Base-by-base conservation (phyloP, 495 filamentous ascomycete species). In the Neurospora africana region DNA sequence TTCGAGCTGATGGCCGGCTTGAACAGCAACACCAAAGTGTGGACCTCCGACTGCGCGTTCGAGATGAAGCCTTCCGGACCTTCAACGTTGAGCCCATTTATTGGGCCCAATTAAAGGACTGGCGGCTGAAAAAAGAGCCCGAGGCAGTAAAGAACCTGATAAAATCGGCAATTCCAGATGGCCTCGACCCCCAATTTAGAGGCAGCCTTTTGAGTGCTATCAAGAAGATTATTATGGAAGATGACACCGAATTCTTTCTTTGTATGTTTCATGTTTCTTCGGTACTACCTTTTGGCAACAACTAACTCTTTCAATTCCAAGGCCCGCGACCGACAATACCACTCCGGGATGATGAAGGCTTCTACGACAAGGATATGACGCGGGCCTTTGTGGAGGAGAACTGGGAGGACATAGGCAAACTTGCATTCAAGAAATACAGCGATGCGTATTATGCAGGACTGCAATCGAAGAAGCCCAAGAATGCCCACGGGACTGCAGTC, bases 171-270 rank as follows among this genome's bases (percentile, higher is more conserved):
- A 71, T 82, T 15, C 81, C 82, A 1, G 41, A 19, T 0, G 35
- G 61, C 2, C 70, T 76, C 17, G 73, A 81, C 0, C 44, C 33
- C 8, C 37, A 72, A 9, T 72, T 67, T 35, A 77, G 79, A 17
- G 69, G 76, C 11, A 72, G 75, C 67, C 39, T 80, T 73, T 61
- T 76, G 33, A 67, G 68, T 21, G 79, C 79, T 61, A 40, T 86
- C 71, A 75, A 73, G 74, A 79, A 81, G 72, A 84, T 84, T 68
- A 68, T 84, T 35, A 58, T 84, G 70, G 70, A 77, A 9, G 80
- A 76, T 8, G 79, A 11, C 36, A 37, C 8, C 9, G 36, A 37
- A 10, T 10, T 37, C n/a, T n/a, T n/a, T n/a, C n/a, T n/a, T n/a
- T n/a, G n/a, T n/a, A n/a, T n/a, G n/a, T n/a, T n/a, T n/a, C n/a